phyloP scores from a whole-genome alignment of 495 filamentous ascomycete genomes.

The Chaetomium fimeti region DNA sequence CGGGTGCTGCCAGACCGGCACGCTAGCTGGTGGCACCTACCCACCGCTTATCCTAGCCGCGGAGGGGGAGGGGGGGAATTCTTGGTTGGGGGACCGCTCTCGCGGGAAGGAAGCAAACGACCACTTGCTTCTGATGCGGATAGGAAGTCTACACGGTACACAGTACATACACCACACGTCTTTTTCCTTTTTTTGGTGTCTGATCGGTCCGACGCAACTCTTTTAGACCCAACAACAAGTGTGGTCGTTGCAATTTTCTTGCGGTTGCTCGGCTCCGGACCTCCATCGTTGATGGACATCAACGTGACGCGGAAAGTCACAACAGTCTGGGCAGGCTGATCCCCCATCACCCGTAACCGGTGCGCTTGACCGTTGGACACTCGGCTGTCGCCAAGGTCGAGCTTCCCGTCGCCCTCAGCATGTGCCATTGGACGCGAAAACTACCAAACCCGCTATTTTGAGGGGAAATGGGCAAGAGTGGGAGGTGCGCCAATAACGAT shows the following conservation, averaged over 20 bases:
- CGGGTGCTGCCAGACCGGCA: neutral
- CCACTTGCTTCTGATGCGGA: neutral
- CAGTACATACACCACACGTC: neutral
- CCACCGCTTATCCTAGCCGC: neutral
- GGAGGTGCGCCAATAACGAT: slow-evolving; percentile 9
- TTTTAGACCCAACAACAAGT: neutral
- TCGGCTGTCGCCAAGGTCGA: slow-evolving; percentile 25
- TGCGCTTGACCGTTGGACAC: slow-evolving; percentile 11
- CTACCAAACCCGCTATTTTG: slow-evolving; percentile 12
- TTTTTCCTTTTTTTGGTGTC: neutral
- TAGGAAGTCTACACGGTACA: no score
- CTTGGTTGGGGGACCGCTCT: no score
- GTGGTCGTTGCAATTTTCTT: slow-evolving; percentile 15
- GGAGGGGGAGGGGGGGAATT: no score
- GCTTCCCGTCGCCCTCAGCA: neutral
- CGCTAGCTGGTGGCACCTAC: slow-evolving; percentile 1
- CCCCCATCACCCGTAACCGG: slow-evolving; percentile 7
- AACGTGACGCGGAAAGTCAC: neutral
- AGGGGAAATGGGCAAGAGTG: neutral
- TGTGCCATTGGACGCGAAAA: slow-evolving; percentile 7
- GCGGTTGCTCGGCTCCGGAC: slow-evolving; percentile 29
- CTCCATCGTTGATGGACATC: slow-evolving; percentile 11
- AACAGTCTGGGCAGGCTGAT: neutral
- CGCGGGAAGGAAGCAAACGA: neutral
- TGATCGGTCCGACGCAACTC: neutral